Evolutionary conservation across 345 rosid genomes (phyloP).

Genomic region (Cardamine occulta): DNA sequence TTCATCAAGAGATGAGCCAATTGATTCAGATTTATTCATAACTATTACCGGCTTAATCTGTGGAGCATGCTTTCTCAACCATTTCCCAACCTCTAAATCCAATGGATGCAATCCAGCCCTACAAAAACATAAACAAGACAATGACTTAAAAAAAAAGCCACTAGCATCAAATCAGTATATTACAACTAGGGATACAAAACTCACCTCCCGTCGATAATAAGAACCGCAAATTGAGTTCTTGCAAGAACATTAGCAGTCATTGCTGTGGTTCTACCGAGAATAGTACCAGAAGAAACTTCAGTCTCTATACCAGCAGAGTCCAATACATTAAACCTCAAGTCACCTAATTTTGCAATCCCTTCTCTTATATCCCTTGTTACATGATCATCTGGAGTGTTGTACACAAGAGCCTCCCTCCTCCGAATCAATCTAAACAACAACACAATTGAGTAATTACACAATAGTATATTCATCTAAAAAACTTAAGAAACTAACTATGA

Average conservation of each 20-base stretch:
- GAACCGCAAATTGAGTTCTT: constrained; percentile 78
- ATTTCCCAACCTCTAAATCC: constrained; percentile 92
- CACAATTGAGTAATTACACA: not conserved
- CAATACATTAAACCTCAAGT: constrained; percentile 79
- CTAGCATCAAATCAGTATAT: not conserved
- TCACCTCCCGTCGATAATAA: constrained; percentile 83
- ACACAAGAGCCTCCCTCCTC: constrained; percentile 94
- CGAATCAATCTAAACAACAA: constrained; percentile 66
- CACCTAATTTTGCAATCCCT: constrained; percentile 88
- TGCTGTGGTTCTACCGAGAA: constrained; percentile 78
- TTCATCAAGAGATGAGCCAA: constrained; percentile 61
- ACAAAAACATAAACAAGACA: constrained; percentile 28
- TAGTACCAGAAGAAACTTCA: constrained; percentile 83
- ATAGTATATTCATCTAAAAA: not conserved
- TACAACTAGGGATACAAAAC: not conserved
- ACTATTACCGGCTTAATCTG: constrained; percentile 70
- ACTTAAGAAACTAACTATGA: not conserved
- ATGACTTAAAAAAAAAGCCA: not conserved
- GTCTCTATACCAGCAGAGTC: constrained; percentile 98
- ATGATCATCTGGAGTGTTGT: constrained; percentile 91
- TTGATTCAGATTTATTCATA: constrained; percentile 88
- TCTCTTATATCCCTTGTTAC: constrained; percentile 94
- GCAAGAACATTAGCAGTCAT: constrained; percentile 87
- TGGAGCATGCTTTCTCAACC: constrained; percentile 86
- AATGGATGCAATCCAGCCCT: constrained; percentile 92